Evolutionary conservation across 129 eudicot genomes (phyloP).

Genomic region (sunflower (Helianthus annuus)): HanXRQr2.0-SUNRISE NC_035448.2:119938037-119938536

Average conservation of each 20-base stretch:
- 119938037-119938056: constrained; percentile 16
- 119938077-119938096: constrained; percentile 36
- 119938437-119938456: no score
- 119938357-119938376: background rate
- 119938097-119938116: constrained; percentile 33
- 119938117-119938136: constrained; percentile 13
- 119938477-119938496: no score
- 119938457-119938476: no score
- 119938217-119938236: constrained; percentile 4
- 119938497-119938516: no score
- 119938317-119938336: background rate
- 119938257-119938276: background rate
- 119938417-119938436: background rate
- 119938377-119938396: background rate
- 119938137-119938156: constrained; percentile 3
- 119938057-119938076: constrained; percentile 22
- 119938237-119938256: background rate
- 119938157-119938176: constrained; percentile 20
- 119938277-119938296: background rate
- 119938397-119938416: background rate
- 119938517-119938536: no score
- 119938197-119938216: constrained; percentile 1
- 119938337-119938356: background rate
- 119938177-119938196: constrained; percentile 22
- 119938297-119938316: background rate